Percentiles rank a stretch among this genome's conserved stretches.
Conservation (phyloP, 768 basidiomycete species). For the Dendrothele bispora region DNA sequence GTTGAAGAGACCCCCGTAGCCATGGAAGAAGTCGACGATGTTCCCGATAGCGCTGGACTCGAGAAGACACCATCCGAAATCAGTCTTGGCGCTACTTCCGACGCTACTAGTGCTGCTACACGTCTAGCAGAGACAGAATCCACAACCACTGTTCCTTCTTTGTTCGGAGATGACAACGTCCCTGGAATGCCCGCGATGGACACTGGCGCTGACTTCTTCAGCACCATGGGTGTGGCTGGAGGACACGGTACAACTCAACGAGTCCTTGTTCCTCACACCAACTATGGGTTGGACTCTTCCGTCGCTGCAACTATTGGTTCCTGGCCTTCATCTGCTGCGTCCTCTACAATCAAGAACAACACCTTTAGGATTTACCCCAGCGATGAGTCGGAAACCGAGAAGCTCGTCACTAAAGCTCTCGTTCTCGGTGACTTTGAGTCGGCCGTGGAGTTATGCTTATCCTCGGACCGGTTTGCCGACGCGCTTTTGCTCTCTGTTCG, state of each 20-base stretch:
- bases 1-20: constrained; percentile 40
- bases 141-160: constrained; percentile 80
- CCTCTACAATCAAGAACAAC: constrained; percentile 71
- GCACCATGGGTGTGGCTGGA: constrained; percentile 61
- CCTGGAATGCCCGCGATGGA: constrained; percentile 66
- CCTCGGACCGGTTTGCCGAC: constrained; percentile 88
- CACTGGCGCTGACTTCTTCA: constrained; percentile 86
- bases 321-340: constrained; percentile 77
- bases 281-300: constrained; percentile 81
- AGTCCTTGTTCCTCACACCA: constrained; percentile 74
- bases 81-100: constrained; percentile 63
- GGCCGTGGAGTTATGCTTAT: constrained; percentile 89
- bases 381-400: constrained; percentile 85
- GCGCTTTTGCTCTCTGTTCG: constrained; percentile 92
- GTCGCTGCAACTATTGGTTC: constrained; percentile 97
- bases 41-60: constrained; percentile 14
- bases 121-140: constrained; percentile 71
- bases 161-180: constrained; percentile 78
- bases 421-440: constrained; percentile 95
- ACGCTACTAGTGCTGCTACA: constrained; percentile 48
- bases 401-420: constrained; percentile 87
- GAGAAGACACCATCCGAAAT: constrained; percentile 77
- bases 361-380: constrained; percentile 89
- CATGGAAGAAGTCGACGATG: constrained; percentile 35
- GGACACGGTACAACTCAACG: constrained; percentile 35